Evolutionary conservation across 202 grass and related monocot species (phyloP).

Genomic region (Bolboschoenoplectus hybrid): DNA sequence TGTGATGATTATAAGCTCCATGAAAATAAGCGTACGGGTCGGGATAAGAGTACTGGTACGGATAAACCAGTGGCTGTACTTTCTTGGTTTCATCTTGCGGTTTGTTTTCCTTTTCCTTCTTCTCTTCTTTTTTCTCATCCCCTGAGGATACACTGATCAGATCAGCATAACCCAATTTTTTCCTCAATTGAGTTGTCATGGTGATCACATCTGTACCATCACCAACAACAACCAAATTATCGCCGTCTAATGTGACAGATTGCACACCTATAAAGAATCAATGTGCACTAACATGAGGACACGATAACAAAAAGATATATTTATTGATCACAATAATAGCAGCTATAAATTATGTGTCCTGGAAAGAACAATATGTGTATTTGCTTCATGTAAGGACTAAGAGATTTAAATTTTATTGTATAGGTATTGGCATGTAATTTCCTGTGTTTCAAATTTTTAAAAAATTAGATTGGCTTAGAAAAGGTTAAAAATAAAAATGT

Average conservation of each 20-base stretch:
- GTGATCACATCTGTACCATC: constrained; percentile 44
- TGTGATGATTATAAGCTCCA: neutral
- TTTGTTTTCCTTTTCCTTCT: neutral
- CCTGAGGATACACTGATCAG: constrained; percentile 25
- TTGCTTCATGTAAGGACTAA: too few relatives aligned
- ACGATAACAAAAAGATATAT: neutral
- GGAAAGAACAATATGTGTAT: too few relatives aligned
- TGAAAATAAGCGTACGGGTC: neutral
- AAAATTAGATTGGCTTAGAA: too few relatives aligned
- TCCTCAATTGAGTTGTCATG: constrained; percentile 45
- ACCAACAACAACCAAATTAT: constrained; percentile 57
- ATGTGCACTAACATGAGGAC: neutral
- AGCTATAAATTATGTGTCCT: too few relatives aligned
- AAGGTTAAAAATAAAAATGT: too few relatives aligned
- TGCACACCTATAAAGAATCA: constrained; percentile 40
- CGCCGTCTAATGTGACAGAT: constrained; percentile 56
- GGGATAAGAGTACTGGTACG: neutral
- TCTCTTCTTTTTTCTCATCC: neutral
- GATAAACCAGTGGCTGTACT: neutral
- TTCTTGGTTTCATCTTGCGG: neutral
- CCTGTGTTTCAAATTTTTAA: too few relatives aligned
- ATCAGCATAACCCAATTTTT: constrained; percentile 38
- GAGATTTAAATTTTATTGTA: too few relatives aligned
- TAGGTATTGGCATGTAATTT: too few relatives aligned
- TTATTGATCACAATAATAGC: too few relatives aligned